Conservation (phyloP, 768 basidiomycete genomes). For the Nidularia pulvinata region DNA sequence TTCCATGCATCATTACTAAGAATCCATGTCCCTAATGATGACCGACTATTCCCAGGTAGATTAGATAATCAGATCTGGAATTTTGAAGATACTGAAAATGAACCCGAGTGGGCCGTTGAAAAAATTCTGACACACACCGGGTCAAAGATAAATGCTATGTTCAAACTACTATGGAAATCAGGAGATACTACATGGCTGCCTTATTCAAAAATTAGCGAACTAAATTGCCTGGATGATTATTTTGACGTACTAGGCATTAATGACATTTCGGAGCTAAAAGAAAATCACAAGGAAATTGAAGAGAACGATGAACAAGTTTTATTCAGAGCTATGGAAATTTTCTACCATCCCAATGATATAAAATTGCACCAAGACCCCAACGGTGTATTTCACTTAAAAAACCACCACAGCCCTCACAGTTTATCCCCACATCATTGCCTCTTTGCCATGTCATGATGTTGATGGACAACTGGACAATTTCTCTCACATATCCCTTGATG, state of each 20-base stretch:
- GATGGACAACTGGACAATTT: too few species aligned
- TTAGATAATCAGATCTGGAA: conserved; percentile 11
- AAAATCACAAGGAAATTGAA: too few species aligned
- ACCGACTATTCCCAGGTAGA: conserved; percentile 23
- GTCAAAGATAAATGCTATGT: neutral
- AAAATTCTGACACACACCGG: conserved; percentile 11
- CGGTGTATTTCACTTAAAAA: too few species aligned
- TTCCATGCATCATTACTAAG: conserved; percentile 31
- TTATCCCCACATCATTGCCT: too few species aligned
- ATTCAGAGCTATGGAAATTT: too few species aligned
- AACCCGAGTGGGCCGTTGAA: conserved; percentile 17
- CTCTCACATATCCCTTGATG: too few species aligned
- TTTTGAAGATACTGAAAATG: conserved; percentile 5
- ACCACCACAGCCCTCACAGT: too few species aligned
- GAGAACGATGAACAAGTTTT: too few species aligned
- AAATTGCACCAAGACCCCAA: too few species aligned
- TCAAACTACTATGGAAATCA: neutral
- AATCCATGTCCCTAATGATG: conserved; percentile 24
- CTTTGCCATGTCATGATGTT: too few species aligned
- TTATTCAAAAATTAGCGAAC: neutral
- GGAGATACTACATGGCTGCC: neutral
- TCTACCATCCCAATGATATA: too few species aligned
- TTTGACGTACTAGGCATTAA: neutral
- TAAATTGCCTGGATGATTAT: conserved; percentile 3
- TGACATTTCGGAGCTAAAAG: neutral